Conservation (phyloP, 2,329 filamentous ascomycete species). For the Ophiostoma australiae region DNA sequence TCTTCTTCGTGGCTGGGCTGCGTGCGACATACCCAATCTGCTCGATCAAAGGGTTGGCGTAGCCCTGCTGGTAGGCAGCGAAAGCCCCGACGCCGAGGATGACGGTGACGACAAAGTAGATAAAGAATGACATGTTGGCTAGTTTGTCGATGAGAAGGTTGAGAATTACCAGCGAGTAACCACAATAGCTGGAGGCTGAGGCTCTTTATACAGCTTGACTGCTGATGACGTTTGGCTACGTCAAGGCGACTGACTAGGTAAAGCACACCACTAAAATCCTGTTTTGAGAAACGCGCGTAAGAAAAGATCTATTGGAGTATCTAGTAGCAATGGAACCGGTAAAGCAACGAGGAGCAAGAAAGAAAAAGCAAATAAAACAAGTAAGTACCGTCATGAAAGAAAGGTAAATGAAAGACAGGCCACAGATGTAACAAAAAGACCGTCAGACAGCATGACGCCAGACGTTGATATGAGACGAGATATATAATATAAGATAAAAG, state of each 20-base stretch:
- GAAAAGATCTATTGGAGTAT: constrained; percentile 3
- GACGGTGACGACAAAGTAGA: constrained; percentile 31
- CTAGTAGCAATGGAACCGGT: not conserved
- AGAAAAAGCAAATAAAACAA: not conserved
- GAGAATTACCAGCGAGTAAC: not conserved
- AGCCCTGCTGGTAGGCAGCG: constrained; percentile 38
- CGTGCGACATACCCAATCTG: constrained; percentile 31
- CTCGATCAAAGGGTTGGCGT: constrained; percentile 38
- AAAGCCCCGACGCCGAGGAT: constrained; percentile 33
- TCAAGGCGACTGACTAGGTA: not conserved
- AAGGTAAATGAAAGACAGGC: not conserved
- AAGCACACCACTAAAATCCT: not conserved
- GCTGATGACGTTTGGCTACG: constrained; percentile 6
- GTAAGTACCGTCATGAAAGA: not conserved
- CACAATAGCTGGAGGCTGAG: not conserved
- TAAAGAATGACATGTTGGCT: constrained; percentile 26
- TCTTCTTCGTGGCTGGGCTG: not conserved
- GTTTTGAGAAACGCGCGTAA: not conserved
- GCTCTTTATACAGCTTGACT: constrained; percentile 1
- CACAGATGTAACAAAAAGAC: not conserved
- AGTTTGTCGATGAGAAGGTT: not conserved
- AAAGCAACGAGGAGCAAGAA: not conserved
- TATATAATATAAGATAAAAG: not conserved
- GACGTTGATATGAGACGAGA: not conserved
- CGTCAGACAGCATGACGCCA: not conserved